phyloP scores from a whole-genome alignment of 2,329 filamentous ascomycete species.

The Rasamsonia emersonii region DNA sequence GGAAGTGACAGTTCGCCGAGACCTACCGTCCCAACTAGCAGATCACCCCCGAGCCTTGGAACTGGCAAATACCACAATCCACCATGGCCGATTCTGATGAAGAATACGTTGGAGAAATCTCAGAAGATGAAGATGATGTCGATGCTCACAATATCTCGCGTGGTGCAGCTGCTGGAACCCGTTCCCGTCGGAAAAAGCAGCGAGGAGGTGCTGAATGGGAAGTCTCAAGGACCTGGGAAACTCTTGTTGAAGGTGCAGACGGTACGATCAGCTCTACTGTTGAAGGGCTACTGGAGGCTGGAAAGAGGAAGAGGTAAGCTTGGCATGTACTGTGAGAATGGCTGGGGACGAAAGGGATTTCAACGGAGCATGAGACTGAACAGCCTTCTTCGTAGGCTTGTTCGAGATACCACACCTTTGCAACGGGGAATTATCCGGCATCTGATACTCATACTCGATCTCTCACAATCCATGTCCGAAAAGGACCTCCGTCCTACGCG shows the following conservation, averaged over 20 bases:
- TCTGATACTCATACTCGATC: conserved; percentile 79
- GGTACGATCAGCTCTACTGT: conserved; percentile 65
- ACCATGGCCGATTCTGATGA: conserved; percentile 42
- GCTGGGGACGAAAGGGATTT: conserved; percentile 2
- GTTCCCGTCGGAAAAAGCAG: conserved; percentile 30
- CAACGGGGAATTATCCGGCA: conserved; percentile 98
- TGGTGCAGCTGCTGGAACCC: conserved; percentile 17
- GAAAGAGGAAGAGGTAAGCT: conserved; percentile 62
- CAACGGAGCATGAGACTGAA: conserved; percentile 12
- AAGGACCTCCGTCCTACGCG: conserved; percentile 89
- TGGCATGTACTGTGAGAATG: neutral
- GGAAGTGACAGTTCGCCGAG: conserved; percentile 4
- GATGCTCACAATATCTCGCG: conserved; percentile 21
- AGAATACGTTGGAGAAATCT: conserved; percentile 43
- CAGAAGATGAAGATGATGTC: conserved; percentile 36
- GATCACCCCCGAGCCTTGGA: neutral
- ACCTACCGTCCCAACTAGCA: neutral
- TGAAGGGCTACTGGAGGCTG: conserved; percentile 67
- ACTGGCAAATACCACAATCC: conserved; percentile 1
- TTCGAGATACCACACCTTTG: conserved; percentile 89
- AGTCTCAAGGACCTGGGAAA: conserved; percentile 51
- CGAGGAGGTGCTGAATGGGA: conserved; percentile 36
- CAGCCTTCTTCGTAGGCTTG: conserved; percentile 46
- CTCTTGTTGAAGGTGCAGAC: conserved; percentile 68
- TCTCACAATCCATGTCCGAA: conserved; percentile 88